Conservation (phyloP, 495 filamentous ascomycete species). For the Astrothelium subdiscretum region DNA sequence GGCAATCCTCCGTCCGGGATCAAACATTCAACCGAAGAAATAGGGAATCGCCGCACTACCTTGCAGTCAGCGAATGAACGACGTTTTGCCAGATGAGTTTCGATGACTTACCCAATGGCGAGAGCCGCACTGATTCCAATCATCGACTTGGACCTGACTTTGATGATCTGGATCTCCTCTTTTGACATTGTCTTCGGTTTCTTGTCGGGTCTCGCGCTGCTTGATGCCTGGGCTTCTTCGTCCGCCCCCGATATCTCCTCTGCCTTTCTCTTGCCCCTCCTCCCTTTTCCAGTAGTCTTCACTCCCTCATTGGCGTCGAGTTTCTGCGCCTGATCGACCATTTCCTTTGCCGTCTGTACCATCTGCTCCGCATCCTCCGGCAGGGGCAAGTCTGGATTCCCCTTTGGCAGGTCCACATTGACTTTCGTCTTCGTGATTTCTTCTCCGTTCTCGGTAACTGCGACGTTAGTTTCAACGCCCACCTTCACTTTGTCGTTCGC, state of each 20-base stretch:
- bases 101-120: constrained; percentile 66
- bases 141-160: constrained; percentile 68
- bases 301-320: constrained; percentile 32
- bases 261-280: constrained; percentile 60
- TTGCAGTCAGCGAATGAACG: background rate
- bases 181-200: constrained; percentile 45
- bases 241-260: constrained; percentile 55
- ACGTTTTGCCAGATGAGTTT: background rate
- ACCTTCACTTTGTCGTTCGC: constrained; percentile 51
- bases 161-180: constrained; percentile 61
- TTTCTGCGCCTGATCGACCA: constrained; percentile 72
- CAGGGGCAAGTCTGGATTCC: constrained; percentile 52
- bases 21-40: background rate
- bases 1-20: background rate
- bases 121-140: constrained; percentile 75
- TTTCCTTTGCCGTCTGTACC: constrained; percentile 74
- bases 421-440: constrained; percentile 62
- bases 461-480: constrained; percentile 40
- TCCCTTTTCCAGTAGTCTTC: constrained; percentile 66
- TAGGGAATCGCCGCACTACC: constrained; percentile 7
- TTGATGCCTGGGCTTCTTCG: constrained; percentile 30
- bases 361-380: constrained; percentile 66
- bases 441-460: constrained; percentile 47
- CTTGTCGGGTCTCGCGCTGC: constrained; percentile 31
- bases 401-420: constrained; percentile 62